Evolutionary conservation across 1,139 yeast genomes (phyloP), one percentile per base, ranked within the genome.

Genomic region (Ashbya aceris): DNA sequence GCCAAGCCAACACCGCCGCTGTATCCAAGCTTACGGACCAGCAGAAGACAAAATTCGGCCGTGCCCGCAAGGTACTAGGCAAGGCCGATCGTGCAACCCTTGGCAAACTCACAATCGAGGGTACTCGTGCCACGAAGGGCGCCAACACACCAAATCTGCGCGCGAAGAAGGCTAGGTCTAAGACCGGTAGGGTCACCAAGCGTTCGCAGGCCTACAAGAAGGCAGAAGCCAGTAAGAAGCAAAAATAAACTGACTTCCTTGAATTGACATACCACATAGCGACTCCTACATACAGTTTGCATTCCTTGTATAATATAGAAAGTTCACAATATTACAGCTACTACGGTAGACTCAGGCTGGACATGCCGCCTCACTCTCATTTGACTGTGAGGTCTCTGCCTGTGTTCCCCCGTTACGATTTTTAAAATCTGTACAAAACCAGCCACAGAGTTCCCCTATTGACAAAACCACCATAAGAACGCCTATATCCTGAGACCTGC

Each of bases 101-200:
- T 11, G 85, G 82, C 39, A 67, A 67, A 48, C 51, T 66, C 39
- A 55, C 65, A 3, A 65, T 80, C 41, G 98, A 89, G 67, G 97
- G 95, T 49, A 69, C 73, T 50, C 81, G 96, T 62, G 87, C 95
- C n/a, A 66, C 67, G 47, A 80, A 76, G 62, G 93, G 87, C 34
- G 75, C 68, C 39, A 69, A 66, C 46, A 72, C 76, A 34, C 71
- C 71, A n/a, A 81, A 79, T 40, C 68, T 78, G 49, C 75, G 83
- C 55, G 82, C 75, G 47, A 73, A 87, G 62, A 73, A 80, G 44
- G 73, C 77, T 45, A 74, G 74, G 48, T 81, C 78, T 51, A 76
- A 58, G 48, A 52, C 61, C 27, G 65, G 65, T 33, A 58, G 65
- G 49, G 64, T 61, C 29, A 61, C 65, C 11, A 58, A 60, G 42